phyloP scores from a whole-genome alignment of 768 basidiomycete species.

The Cystofilobasidium macerans region DNA sequence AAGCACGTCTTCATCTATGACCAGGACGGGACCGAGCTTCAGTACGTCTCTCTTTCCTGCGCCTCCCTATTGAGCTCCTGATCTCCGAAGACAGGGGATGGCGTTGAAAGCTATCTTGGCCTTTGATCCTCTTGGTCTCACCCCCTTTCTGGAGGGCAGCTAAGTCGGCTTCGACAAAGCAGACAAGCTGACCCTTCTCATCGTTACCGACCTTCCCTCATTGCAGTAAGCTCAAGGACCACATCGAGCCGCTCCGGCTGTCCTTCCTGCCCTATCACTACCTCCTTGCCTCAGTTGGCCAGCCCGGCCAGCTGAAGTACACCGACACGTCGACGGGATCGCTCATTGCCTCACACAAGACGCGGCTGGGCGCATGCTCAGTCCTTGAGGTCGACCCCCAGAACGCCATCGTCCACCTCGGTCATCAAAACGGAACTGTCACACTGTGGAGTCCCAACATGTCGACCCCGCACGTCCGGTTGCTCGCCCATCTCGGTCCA shows the following conservation, averaged over 20 bases:
- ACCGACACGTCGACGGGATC: conserved; percentile 92
- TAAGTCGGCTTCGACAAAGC: no score
- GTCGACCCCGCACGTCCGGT: conserved; percentile 77
- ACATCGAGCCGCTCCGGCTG: conserved; percentile 73
- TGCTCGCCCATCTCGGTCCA: conserved; percentile 82
- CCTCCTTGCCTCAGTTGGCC: conserved; percentile 51
- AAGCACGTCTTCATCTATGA: conserved; percentile 96
- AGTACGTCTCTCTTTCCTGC: conserved; percentile 41
- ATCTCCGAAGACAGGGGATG: no score
- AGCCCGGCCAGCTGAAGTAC: conserved; percentile 85
- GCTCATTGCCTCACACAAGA: conserved; percentile 74
- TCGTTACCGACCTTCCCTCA: background rate
- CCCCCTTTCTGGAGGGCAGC: background rate
- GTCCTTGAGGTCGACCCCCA: conserved; percentile 85
- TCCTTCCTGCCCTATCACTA: conserved; percentile 95
- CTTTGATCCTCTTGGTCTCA: no score
- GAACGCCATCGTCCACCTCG: conserved; percentile 86
- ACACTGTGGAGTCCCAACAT: conserved; percentile 95
- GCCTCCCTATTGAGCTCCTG: no score
- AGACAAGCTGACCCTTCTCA: background rate
- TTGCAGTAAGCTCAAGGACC: conserved; percentile 38
- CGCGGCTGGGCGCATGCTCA: conserved; percentile 71
- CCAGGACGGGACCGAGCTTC: conserved; percentile 81
- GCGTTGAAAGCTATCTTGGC: no score
- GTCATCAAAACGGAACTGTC: conserved; percentile 90